These are phyloP conservation scores for Fusarium nelsonii DNA, from an alignment of 2,329 filamentous ascomycete genomes.

Conservation along the genomic window DNA sequence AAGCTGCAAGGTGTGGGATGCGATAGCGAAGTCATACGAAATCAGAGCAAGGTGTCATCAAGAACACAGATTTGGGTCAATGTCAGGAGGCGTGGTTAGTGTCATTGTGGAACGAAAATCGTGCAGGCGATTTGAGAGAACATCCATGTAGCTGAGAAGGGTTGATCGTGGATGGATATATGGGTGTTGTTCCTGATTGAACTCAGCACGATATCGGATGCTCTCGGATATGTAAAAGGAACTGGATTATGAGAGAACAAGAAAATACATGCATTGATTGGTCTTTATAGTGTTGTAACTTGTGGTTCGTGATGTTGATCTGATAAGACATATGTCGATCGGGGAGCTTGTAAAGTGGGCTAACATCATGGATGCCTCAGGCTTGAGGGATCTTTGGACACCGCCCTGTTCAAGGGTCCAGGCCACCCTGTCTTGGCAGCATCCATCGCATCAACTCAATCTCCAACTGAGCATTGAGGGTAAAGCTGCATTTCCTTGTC, in stretches of 20 bases:
- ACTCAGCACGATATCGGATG: not conserved
- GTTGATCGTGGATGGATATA: not conserved
- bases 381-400: conserved; percentile 10
- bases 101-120: not conserved
- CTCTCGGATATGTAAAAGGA: not conserved
- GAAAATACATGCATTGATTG: not conserved
- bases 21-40: not conserved
- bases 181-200: not conserved
- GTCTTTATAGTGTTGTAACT: not conserved
- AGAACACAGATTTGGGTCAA: not conserved
- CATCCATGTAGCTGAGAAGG: not conserved
- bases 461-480: not conserved
- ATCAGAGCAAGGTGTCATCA: not conserved
- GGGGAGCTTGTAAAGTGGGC: conserved; percentile 20
- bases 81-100: not conserved
- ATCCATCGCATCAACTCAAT: conserved; percentile 26
- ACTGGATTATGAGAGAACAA: not conserved
- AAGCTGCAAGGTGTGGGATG: not conserved
- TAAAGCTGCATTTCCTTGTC: conserved; percentile 11
- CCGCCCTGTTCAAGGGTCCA: conserved; percentile 29
- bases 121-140: not conserved
- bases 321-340: conserved; percentile 5
- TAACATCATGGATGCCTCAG: conserved; percentile 34
- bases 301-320: conserved; percentile 1
- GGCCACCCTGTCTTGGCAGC: conserved; percentile 26